phyloP scores from a whole-genome alignment of 2,329 filamentous ascomycete genomes.

The Eutypa lata region DNA sequence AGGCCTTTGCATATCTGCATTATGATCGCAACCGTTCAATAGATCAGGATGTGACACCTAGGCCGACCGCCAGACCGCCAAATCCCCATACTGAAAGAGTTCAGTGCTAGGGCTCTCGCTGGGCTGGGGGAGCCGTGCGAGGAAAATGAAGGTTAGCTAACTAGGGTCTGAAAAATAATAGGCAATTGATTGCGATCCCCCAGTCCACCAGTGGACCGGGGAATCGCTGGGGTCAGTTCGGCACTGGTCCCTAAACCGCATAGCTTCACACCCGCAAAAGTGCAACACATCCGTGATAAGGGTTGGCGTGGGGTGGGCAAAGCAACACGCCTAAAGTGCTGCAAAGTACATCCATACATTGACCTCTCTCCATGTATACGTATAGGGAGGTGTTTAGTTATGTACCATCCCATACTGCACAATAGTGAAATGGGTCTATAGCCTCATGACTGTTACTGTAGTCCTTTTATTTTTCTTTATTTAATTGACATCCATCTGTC shows the following conservation, averaged over 20 bases:
- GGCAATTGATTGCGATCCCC: conserved; percentile 1
- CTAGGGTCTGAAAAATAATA: background rate
- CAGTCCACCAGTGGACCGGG: background rate
- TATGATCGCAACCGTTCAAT: background rate
- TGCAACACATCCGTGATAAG: background rate
- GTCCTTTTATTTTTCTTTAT: too few species aligned
- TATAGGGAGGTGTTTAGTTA: too few species aligned
- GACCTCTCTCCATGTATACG: too few species aligned
- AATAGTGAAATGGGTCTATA: too few species aligned
- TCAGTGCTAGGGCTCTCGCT: background rate
- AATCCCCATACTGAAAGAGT: background rate
- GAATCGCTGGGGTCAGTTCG: background rate
- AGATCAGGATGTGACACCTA: background rate
- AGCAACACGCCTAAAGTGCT: too few species aligned
- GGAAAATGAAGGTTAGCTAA: background rate
- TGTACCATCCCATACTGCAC: too few species aligned
- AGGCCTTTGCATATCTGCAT: background rate
- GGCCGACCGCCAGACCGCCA: background rate
- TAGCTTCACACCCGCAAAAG: background rate
- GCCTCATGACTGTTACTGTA: too few species aligned
- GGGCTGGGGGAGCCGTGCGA: background rate
- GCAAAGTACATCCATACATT: too few species aligned
- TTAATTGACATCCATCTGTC: too few species aligned
- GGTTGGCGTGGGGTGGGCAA: background rate
- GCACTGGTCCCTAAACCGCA: background rate